Evolutionary conservation across 2,329 filamentous ascomycete species (phyloP).

Genomic region (Alternaria arborescens): DNA sequence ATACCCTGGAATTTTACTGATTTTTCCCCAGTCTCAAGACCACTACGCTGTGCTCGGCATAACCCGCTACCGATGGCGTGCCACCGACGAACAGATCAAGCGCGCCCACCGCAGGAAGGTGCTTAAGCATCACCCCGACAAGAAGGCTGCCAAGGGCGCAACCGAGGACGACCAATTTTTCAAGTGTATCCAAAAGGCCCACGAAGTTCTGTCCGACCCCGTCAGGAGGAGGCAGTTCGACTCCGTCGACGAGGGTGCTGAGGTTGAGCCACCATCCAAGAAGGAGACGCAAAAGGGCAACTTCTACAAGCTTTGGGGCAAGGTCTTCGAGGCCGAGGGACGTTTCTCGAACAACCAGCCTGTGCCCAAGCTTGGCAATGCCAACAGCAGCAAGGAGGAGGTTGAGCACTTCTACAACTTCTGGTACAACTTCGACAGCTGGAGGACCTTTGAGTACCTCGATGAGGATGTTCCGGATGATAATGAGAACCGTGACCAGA

Average conservation of each 20-base stretch:
- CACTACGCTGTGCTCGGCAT: constrained; percentile 97
- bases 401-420: constrained; percentile 99
- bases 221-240: constrained; percentile 94
- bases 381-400: constrained; percentile 84
- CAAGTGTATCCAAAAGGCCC: constrained; percentile 99
- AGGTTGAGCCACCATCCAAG: constrained; percentile 91
- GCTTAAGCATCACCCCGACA: constrained; percentile 97
- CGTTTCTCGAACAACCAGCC: constrained; percentile 93
- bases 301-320: constrained; percentile 94
- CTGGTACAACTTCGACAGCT: constrained; percentile 99
- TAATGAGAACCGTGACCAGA: constrained; percentile 98
- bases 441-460: constrained; percentile 96
- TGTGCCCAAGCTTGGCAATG: constrained; percentile 85
- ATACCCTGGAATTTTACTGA: constrained; percentile 7
- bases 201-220: constrained; percentile 91
- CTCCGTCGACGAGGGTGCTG: constrained; percentile 92
- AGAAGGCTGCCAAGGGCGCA: constrained; percentile 90
- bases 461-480: constrained; percentile 99
- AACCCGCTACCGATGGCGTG: constrained; percentile 89
- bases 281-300: constrained; percentile 86
- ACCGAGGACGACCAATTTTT: constrained; percentile 98
- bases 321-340: constrained; percentile 88
- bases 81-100: constrained; percentile 98
- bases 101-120: constrained; percentile 99
- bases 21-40: constrained; percentile 74